Evolutionary conservation across 78 protist species (phyloP).

Genomic region (Reticulomyxa filosa): DNA sequence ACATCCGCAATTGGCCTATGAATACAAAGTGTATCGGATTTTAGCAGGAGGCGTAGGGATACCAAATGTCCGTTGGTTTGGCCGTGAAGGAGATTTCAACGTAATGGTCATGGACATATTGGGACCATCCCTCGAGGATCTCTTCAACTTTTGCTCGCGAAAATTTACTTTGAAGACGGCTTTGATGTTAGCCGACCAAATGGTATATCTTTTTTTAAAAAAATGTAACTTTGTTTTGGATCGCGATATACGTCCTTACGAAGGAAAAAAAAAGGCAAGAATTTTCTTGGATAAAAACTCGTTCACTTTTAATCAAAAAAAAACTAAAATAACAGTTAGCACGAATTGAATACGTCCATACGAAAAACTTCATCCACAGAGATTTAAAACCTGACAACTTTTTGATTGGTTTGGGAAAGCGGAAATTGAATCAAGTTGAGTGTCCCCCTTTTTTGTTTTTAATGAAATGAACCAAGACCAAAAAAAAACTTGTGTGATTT

Average conservation of each 20-base stretch:
- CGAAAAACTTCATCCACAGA: constrained; percentile 61
- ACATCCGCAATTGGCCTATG: constrained; percentile 90
- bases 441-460: not conserved
- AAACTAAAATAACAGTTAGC: no score
- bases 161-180: constrained; percentile 48
- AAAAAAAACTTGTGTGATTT: not conserved
- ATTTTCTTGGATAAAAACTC: not conserved
- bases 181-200: constrained; percentile 79
- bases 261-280: not conserved
- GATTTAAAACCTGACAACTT: constrained; percentile 89
- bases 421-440: constrained; percentile 29
- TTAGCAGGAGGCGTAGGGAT: constrained; percentile 40
- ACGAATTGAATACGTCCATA: constrained; percentile 50
- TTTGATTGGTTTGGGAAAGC: constrained; percentile 72
- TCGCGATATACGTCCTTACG: not conserved
- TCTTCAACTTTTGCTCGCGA: constrained; percentile 63
- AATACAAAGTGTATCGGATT: constrained; percentile 75
- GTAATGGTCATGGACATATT: constrained; percentile 82
- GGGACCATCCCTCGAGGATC: constrained; percentile 89
- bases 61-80: constrained; percentile 80
- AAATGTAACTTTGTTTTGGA: not conserved
- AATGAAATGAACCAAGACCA: not conserved
- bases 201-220: constrained; percentile 39
- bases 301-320: no score
- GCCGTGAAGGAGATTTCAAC: constrained; percentile 72